Percentiles rank a stretch among this genome's conserved stretches.
phyloP scores from a whole-genome alignment of 331 rosid genomes.

The Erythrophleum ivorense region DNA sequence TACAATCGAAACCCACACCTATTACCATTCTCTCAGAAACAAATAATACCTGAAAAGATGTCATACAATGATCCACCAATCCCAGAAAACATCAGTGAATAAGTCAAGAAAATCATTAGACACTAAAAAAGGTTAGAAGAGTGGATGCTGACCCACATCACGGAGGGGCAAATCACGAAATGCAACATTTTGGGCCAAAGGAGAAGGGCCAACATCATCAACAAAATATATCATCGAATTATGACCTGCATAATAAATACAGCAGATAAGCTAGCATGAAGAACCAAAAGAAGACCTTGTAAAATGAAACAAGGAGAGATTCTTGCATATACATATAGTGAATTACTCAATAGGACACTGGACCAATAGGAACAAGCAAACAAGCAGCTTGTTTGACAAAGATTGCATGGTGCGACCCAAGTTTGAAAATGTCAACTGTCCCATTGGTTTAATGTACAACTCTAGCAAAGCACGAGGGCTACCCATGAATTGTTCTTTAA shows the following conservation, averaged over 20 bases:
- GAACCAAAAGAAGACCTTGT: not conserved
- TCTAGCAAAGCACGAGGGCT: not conserved
- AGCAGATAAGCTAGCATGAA: constrained; percentile 27
- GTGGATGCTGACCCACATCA: constrained; percentile 99
- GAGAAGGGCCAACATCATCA: constrained; percentile 98
- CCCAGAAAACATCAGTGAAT: constrained; percentile 45
- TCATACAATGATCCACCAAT: constrained; percentile 45
- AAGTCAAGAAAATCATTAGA: constrained; percentile 36
- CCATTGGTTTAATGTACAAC: not conserved
- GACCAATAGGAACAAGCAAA: not conserved
- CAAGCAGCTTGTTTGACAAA: not conserved
- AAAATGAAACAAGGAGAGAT: not conserved
- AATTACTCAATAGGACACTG: not conserved
- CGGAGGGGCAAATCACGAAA: constrained; percentile 97
- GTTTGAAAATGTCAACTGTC: not conserved
- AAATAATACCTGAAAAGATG: constrained; percentile 81
- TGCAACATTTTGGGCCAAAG: constrained; percentile 93
- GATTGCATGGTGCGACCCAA: not conserved
- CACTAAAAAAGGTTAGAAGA: constrained; percentile 52
- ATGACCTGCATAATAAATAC: constrained; percentile 68
- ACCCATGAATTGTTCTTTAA: not conserved
- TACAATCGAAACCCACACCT: constrained; percentile 93
- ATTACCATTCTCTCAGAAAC: constrained; percentile 82
- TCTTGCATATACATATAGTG: not conserved
- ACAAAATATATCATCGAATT: constrained; percentile 96